These are phyloP conservation scores for Tetrahymena thermophila DNA, from an alignment of 73 alveolate genomes.

Conservation along the genomic window DNA sequence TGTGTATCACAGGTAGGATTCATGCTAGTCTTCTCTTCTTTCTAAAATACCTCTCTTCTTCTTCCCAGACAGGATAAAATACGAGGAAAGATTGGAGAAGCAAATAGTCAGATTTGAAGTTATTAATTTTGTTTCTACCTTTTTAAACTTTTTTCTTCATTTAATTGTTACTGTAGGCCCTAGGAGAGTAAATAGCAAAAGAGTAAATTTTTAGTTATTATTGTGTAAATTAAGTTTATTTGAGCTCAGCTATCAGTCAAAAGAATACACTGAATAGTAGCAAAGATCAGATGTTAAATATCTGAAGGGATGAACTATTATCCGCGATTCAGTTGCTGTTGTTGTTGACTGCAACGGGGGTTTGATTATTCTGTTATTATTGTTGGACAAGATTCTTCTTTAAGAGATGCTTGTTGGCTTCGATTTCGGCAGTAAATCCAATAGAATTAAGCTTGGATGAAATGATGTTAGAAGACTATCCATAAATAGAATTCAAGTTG, in stretches of 20 bases:
- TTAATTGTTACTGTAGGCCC: background rate
- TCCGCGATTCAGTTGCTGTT: slow-evolving; percentile 1
- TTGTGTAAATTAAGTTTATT: background rate
- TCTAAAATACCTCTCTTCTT: background rate
- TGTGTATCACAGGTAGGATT: background rate
- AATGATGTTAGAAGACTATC: background rate
- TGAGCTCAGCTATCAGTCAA: slow-evolving; percentile 1
- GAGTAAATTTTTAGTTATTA: background rate
- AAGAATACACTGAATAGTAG: slow-evolving; percentile 1
- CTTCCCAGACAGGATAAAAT: background rate
- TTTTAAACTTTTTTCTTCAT: too few relatives aligned
- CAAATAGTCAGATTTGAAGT: background rate
- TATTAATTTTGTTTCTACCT: background rate
- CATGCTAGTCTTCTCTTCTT: background rate
- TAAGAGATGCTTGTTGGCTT: background rate
- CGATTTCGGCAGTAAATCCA: background rate
- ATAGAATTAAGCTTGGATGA: background rate
- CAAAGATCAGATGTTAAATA: background rate
- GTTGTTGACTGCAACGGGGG: background rate
- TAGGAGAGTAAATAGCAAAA: background rate
- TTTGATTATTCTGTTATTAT: background rate
- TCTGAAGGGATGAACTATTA: background rate
- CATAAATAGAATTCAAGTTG: background rate
- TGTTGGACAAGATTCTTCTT: background rate
- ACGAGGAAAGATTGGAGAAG: background rate